Conservation (phyloP, 2,329 filamentous ascomycete genomes). For the Aspergillus uvarum region DNA sequence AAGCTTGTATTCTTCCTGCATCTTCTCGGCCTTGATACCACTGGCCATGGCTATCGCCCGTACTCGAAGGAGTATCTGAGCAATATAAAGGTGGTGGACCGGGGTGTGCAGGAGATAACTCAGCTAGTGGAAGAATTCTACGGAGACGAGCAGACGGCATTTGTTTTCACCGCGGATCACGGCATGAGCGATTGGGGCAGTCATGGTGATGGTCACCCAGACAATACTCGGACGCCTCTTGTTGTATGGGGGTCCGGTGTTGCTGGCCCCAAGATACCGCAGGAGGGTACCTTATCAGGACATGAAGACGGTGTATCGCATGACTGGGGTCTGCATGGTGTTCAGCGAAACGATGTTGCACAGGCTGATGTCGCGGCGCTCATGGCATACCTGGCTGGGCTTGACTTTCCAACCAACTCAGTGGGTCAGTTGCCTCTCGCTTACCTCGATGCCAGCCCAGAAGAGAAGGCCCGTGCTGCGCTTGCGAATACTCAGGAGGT, state of each 20-base stretch:
- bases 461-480: constrained; percentile 79
- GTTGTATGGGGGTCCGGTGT: constrained; percentile 93
- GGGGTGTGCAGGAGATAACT: constrained; percentile 81
- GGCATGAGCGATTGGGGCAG: constrained; percentile 99
- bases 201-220: constrained; percentile 94
- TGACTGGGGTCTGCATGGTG: constrained; percentile 79
- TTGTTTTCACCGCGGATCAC: constrained; percentile 95
- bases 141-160: constrained; percentile 78
- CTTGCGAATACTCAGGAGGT: constrained; percentile 83
- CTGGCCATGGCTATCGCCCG: constrained; percentile 79
- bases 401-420: constrained; percentile 92
- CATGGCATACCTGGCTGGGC: constrained; percentile 87
- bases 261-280: constrained; percentile 64
- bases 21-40: constrained; percentile 86
- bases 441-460: constrained; percentile 69
- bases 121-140: constrained; percentile 85
- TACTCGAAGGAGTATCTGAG: constrained; percentile 94
- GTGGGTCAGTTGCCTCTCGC: constrained; percentile 88
- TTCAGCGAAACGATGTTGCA: constrained; percentile 84
- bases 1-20: constrained; percentile 95
- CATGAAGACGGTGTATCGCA: constrained; percentile 85
- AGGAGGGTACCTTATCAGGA: constrained; percentile 64
- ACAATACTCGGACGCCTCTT: constrained; percentile 92
- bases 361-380: constrained; percentile 93
- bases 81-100: constrained; percentile 91